Conservation (phyloP, 163 green algal species). For the Scenedesmus sp. region DNA sequence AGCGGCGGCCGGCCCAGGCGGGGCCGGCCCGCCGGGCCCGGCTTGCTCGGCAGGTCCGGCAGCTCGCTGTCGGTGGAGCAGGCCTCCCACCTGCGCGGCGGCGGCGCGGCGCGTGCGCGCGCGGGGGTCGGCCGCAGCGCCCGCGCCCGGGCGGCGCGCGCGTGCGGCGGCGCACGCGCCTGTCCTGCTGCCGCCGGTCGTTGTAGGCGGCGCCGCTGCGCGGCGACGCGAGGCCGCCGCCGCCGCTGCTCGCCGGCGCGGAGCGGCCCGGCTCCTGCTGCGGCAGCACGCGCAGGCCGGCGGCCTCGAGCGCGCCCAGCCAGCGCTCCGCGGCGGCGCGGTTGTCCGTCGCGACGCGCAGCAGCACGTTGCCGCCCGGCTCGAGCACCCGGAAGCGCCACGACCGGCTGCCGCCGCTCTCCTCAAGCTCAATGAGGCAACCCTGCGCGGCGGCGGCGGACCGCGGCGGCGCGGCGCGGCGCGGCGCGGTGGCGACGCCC, state of each 20-base stretch:
- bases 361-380: conserved; percentile 33
- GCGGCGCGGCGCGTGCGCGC: neutral
- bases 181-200: neutral
- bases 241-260: neutral
- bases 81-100: conserved; percentile 4
- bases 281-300: conserved; percentile 44
- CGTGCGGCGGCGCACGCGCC: conserved; percentile 43
- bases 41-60: conserved; percentile 26
- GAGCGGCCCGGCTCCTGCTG: neutral
- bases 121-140: neutral
- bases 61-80: conserved; percentile 47
- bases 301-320: conserved; percentile 64
- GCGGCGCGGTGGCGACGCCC: no score
- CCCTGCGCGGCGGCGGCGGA: conserved; percentile 47
- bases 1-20: neutral
- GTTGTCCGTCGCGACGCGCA: conserved; percentile 62
- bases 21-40: neutral
- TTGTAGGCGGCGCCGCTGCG: neutral
- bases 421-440: conserved; percentile 60
- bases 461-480: no score
- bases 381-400: conserved; percentile 62
- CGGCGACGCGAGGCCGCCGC: neutral
- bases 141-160: neutral
- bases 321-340: conserved; percentile 56
- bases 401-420: conserved; percentile 29